Base-by-base conservation (phyloP, 768 basidiomycete genomes). In the Kwoniella pini region DNA sequence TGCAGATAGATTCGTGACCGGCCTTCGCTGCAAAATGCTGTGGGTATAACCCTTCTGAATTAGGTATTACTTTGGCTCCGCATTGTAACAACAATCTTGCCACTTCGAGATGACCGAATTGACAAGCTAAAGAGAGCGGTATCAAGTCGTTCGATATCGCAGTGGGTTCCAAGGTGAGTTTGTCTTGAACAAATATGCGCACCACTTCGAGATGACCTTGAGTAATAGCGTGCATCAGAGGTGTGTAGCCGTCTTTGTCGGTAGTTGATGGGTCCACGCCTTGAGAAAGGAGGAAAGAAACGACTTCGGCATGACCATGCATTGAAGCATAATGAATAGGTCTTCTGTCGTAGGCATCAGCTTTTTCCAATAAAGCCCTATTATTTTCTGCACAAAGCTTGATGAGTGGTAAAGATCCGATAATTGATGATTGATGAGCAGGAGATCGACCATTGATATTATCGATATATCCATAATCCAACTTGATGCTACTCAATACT, bases 371-470 rank as follows among this genome's bases (percentile, higher is more conserved):
- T n/a, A 84, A 80, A 2, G 91, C 85, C 15, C 85, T 84, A 7
- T 57, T 57, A 54, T 85, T 85, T 57, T 84, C 82, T 19, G 97
- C 83, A 79, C 93, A 97, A 24, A 94, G 78, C 63, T 86, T 79
- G 59, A 91, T 90, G 49, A 98, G 84, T 12, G 87, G 84, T 21
- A 86, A 79, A 12, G 85, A 82, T 2, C 96, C 95, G 12, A 88
- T 86, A 50, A 92, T 91, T 15, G 93, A 88, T 2, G 94, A 91
- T 75, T 93, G 91, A 72, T 98, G 96, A 21, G 98, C 83, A 66
- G 90, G 91, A 2, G 89, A 94, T 33, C 96, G 85, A 40, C 89
- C 90, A 75, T 97, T 98, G 81, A 99, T 99, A 68, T 97, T 93
- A 75, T 98, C 96, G 46, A 97, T 83, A 74, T 91, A 97, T 46